phyloP scores from a whole-genome alignment of 2,329 filamentous ascomycete species.

The Eurotiales sp. region DNA sequence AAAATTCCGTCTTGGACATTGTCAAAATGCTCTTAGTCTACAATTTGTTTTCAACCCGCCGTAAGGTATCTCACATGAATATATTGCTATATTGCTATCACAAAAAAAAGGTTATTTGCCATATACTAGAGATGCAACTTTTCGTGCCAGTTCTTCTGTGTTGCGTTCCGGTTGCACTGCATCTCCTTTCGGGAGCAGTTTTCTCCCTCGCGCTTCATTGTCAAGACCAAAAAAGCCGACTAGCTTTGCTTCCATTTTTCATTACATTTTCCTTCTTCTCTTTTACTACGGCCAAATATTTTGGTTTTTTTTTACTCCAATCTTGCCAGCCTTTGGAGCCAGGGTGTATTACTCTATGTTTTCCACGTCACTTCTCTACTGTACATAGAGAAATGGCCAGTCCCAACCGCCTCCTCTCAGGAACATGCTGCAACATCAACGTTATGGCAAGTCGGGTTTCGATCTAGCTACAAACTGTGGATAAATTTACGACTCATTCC shows the following conservation, averaged over 20 bases:
- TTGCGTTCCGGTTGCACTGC: neutral
- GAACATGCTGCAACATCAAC: neutral
- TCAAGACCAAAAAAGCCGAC: neutral
- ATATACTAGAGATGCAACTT: neutral
- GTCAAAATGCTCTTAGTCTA: too few species aligned
- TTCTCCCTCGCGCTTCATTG: neutral
- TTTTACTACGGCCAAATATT: neutral
- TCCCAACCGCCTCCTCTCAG: neutral
- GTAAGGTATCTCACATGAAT: too few species aligned
- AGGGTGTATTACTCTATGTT: neutral
- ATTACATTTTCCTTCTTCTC: neutral
- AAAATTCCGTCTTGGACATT: too few species aligned
- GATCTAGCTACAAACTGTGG: neutral
- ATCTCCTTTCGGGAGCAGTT: neutral
- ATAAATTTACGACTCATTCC: constrained; percentile 1
- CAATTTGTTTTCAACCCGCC: too few species aligned
- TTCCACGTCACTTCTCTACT: neutral
- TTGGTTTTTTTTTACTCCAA: neutral
- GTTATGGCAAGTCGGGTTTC: neutral
- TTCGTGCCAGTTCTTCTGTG: neutral
- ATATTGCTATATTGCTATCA: too few species aligned
- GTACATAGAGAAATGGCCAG: constrained; percentile 3
- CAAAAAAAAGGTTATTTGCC: too few species aligned
- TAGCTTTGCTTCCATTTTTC: neutral
- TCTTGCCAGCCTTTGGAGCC: neutral